Evolutionary conservation across 345 rosid species (phyloP), one percentile per base, ranked within the genome.

Genomic region (Punica granatum): DNA sequence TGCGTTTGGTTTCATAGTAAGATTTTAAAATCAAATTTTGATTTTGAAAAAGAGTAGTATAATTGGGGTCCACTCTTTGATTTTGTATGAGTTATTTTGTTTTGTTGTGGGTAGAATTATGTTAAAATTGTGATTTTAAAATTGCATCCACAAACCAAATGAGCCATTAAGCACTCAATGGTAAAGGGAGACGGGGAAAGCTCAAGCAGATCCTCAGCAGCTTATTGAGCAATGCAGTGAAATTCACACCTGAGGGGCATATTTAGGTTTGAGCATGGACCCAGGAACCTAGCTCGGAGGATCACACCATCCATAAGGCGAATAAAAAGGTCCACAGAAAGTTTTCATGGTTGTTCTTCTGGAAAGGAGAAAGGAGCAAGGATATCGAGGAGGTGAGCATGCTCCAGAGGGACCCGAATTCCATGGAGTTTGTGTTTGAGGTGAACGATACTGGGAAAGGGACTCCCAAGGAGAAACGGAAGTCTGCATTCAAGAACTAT

Each of bases 381-480:
- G 72, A 80, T 36, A 16, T 71, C 0, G 79, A 76, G 36, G 65
- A 58, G 0, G 62, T 67, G n/a, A 78, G 74, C 14, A 74, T 75
- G 5, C 65, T 67, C 18, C 63, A 48, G 43, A 71, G 49, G 34
- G 74, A 67, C 39, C 68, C 59, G 7, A 70, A 83, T 56, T 59
- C 67, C 18, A 77, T 80, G 82, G 86, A 86, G 54, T 79, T 85
- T 71, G 73, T 88, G 60, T 85, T 88, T 62, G 97, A 90, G 79
- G 97, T 92, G 35, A 82, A 81, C 1, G 98, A 92, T 74, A 90
- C 96, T 2, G 96, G 98, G 7, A 79, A 74, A 82, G 98, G 98
- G 34, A 90, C 90, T 49, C 95, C 95, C 0, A 74, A 56, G 67
- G 96, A 92, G 67, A 80, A 81, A 78, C 75, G 73, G 49, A 75